Base-by-base conservation (phyloP, 2,329 filamentous ascomycete species). In the Teratosphaeria epicoccoides region DNA sequence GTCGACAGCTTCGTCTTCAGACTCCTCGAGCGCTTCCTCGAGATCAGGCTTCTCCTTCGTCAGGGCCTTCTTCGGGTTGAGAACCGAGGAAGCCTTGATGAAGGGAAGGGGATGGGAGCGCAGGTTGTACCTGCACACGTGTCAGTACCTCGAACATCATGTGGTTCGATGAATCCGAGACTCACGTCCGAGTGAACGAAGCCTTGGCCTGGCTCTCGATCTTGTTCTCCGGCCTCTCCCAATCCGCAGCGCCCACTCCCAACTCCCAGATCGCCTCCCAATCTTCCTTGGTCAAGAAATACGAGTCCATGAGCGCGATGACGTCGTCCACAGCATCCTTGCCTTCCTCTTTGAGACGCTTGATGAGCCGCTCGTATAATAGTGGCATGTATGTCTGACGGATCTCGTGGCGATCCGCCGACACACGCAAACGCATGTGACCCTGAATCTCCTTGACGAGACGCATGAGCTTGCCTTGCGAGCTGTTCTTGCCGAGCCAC, bases 401-500 rank as follows among this genome's bases (percentile, higher is more conserved):
- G 59, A 97, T 82, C 69, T 98, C 93, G 64, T 95, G 86, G 49
- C 91, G 82, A 65, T 98, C 93, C 23, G 88, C 93, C 33, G 89
- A 94, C 10, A 88, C 84, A 59, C 84, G 84, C 53, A 98, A 80
- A 7, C 93, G 86, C 89, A 98, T 97, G 66, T 98, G 93, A 4
- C 89, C 88, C 67, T 98, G 93, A 5, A 98, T 88, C 63, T 98
- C 93, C 63, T 95, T 94, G 58, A 95, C 78, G 62, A 83, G 86
- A 52, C 93, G 84, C 57, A 79, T 80, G 47, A 97, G 75, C 68
- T 83, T 84, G 46, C 75, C 81, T 56, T 81, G 78, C 66, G 89
- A 95, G 73, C 90, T 96, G 70, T 95, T 94, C 68, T 95, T 93
- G 62, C 93, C 93, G 47, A 98, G 80, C 93, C 93, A 98, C 6